Base-by-base conservation (phyloP, 2,329 filamentous ascomycete species). In the Phaeoacremonium minimum region DNA sequence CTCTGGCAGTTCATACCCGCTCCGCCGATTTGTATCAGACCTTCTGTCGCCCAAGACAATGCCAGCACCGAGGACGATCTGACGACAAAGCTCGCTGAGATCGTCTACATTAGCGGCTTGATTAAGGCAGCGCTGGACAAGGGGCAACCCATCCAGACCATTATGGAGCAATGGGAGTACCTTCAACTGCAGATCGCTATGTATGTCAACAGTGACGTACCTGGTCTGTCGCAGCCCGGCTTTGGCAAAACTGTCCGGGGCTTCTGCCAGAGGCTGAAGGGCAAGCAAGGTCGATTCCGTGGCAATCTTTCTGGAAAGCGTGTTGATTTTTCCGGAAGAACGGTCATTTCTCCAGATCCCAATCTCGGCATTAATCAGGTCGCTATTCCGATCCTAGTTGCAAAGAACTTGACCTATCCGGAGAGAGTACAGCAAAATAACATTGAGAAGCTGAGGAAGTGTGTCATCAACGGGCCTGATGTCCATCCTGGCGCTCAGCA, bases 101-200 rank as follows among this genome's bases (percentile, higher is more conserved):
- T 98, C 46, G 84, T 96, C 8, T 87, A 94, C 51, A 87, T 94
- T 45, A 95, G 90, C 54, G 85, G 85, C 37, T 79, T 94, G 49
- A 87, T 98, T 44, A 82, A 85, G 33, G 85, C 87, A 15, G 87
- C 88, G 0, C 62, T 97, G 13, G 75, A 84, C 42, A 89, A 88
- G 48, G 91, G 91, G 8, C 86, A 90, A 12, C 81, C 88, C 0
- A 75, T 98, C 3, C 79, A 85, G 46, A 94, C 87, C 1, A 86
- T 97, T 38, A 94, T 97, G 82, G 93, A 98, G 57, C 89, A 95
- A 51, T 98, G 93, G 93, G 93, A 98, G 55, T 97, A 91, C 52
- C 69, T 98, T 42, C 91, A 97, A 55, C 75, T 95, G 7, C 90
- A 97, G 53, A 86, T 97, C 42, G 93, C 91, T 42, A 89, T 97